These are phyloP conservation scores for Hirsutella rhossiliensis DNA, from an alignment of 2,329 filamentous ascomycete species.

Conservation along the genomic window DNA sequence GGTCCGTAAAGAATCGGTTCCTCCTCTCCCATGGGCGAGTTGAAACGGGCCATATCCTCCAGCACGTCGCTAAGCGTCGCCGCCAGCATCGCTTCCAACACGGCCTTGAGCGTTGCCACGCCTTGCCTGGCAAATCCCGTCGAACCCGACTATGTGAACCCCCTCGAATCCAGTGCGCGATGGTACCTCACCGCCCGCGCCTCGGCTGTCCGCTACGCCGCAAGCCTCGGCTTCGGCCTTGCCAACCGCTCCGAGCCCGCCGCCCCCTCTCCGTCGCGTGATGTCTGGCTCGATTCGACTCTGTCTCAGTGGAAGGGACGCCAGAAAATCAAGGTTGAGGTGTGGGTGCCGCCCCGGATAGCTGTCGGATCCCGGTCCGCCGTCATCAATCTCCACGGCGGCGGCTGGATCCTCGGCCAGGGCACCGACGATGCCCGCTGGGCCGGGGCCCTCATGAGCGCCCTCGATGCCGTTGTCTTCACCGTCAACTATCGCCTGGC, in stretches of 20 bases:
- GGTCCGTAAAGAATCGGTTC: neutral
- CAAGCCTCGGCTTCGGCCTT: slow-evolving; percentile 29
- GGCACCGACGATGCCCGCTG: slow-evolving; percentile 53
- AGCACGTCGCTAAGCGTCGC: neutral
- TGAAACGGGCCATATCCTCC: slow-evolving; percentile 4
- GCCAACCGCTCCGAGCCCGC: slow-evolving; percentile 28
- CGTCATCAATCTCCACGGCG: slow-evolving; percentile 56
- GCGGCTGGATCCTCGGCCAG: slow-evolving; percentile 52
- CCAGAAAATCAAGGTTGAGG: slow-evolving; percentile 33
- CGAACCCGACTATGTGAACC: slow-evolving; percentile 28
- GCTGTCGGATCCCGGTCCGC: slow-evolving; percentile 31
- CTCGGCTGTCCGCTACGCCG: slow-evolving; percentile 30
- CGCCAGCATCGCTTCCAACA: slow-evolving; percentile 3
- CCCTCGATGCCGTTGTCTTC: slow-evolving; percentile 45
- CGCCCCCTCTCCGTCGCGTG: slow-evolving; percentile 23
- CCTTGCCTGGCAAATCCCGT: slow-evolving; percentile 17
- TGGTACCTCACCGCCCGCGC: slow-evolving; percentile 30
- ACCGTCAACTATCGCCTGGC: slow-evolving; percentile 58
- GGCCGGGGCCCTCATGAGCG: slow-evolving; percentile 38
- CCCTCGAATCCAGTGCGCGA: slow-evolving; percentile 28
- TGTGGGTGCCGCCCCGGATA: slow-evolving; percentile 27
- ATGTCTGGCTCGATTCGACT: slow-evolving; percentile 30
- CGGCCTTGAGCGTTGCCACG: slow-evolving; percentile 12
- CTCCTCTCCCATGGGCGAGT: slow-evolving; percentile 4
- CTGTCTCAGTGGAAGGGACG: slow-evolving; percentile 22